Percentiles rank a stretch among this genome's conserved stretches.
Evolutionary conservation across 345 rosid species (phyloP).

Genomic region (Heritiera fomes): DNA sequence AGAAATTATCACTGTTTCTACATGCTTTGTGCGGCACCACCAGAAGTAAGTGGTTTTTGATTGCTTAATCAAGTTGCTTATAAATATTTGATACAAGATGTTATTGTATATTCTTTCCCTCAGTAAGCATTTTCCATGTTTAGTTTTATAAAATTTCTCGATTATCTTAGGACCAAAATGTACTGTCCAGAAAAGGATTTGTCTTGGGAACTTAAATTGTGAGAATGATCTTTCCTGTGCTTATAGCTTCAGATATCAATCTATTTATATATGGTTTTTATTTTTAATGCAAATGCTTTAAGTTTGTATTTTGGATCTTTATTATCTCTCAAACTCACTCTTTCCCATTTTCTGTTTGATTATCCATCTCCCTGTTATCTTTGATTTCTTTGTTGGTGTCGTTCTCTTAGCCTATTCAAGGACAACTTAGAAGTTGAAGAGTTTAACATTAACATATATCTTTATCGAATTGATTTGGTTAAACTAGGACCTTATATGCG

Average conservation of each 20-base stretch:
- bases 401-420: neutral
- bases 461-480: neutral
- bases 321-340: neutral
- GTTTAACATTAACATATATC: neutral
- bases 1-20: conserved; percentile 99
- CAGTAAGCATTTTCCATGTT: neutral
- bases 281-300: neutral
- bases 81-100: conserved; percentile 2
- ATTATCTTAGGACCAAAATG: conserved; percentile 5
- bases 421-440: neutral
- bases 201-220: neutral
- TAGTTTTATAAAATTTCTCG: neutral
- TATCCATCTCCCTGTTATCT: neutral
- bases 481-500: neutral
- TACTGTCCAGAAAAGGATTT: neutral
- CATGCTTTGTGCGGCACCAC: conserved; percentile 99
- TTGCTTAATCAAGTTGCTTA: conserved; percentile 12
- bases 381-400: neutral
- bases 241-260: neutral
- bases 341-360: neutral
- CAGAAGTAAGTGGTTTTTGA: conserved; percentile 57
- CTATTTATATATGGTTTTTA: neutral
- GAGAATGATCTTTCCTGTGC: neutral
- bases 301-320: conserved; percentile 1
- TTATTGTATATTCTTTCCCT: neutral